Evolutionary conservation across 139 green algal genomes (phyloP), one percentile per base, ranked within the genome.

Genomic region (Spirogloea muscicola): DNA sequence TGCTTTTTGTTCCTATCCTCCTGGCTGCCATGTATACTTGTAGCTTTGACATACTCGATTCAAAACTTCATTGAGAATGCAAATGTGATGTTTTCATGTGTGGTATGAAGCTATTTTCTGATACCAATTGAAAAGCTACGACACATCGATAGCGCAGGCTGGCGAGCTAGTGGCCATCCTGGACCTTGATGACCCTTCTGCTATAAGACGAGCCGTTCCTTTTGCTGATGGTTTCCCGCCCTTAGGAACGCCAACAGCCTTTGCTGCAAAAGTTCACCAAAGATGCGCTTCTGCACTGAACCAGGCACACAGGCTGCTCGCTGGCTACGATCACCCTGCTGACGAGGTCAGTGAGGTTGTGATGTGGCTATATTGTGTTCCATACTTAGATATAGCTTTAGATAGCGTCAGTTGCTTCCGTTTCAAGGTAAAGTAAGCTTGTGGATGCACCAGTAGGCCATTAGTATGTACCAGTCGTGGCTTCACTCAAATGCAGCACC

Each of bases 131-230:
- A n/a, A n/a, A n/a, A n/a, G n/a, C n/a, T n/a, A n/a, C n/a, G n/a
- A n/a, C n/a, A n/a, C n/a, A n/a, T n/a, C n/a, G n/a, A n/a, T n/a
- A n/a, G n/a, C n/a, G n/a, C 10, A 6, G 6, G 40, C 71, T 1
- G 82, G 82, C 16, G 82, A 86, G 29, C 49, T 80, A 25, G 72
- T 86, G 46, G 77, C 68, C 27, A 10, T 10, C 5, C 69, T 87
- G 25, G 72, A 76, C 36, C 66, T 87, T 7, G 82, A 84, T 48
- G 76, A 87, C 48, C 61, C 67, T 2, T 37, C 66, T 36, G 39
- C 36, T 9, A 57, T 81, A 55, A 75, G 59, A 4, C 29, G 39
- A 33, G 41, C 59, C 5, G 21, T 57, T 48, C 76, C 72, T 31
- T 87, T 87, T 62, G 61, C 29, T 2, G 76, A 68, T 29, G 31